Base-by-base conservation (phyloP, 139 green algal genomes). In the Axilococcus clingmanii region DNA sequence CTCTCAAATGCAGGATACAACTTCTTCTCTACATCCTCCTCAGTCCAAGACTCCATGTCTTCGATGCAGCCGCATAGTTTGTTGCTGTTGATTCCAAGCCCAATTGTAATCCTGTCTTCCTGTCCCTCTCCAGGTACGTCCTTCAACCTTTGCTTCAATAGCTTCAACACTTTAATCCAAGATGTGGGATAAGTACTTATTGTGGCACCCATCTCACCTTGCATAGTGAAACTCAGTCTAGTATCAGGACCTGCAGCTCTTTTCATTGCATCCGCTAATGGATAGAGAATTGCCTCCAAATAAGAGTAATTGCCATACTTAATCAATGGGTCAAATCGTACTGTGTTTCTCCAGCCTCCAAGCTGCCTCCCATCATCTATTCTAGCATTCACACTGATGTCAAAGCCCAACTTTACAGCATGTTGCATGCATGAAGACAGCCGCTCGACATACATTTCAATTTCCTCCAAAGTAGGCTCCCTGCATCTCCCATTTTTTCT, bases 271-370 rank as follows among this genome's bases (percentile, higher is more conserved):
- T 69, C 54, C 1, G 59, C 62, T n/a, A 80, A 41, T 3, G 71
- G 68, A 31, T 63, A 46, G 5, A 74, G 42, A 37, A 80, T 35
- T 23, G 64, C 55, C 44, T 76, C 44, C 30, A 53, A 47, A 42
- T 82, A 82, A 6, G 42, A 67, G 17, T 52, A 68, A 5, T 55
- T 49, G 19, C 53, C 56, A 33, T 72, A 66, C 30, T 61, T 66
- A 20, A 61, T 7, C 5, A 42, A 29, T 3, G 71, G 71, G 48
- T 63, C 35, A 41, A 76, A 76, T n/a, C 55, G 24, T 20, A 80
- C 40, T 3, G 51, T 71, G 32, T 80, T 76, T 29, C 71, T 59
- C 71, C 71, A 80, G 19, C 57, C 69, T 15, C 67, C 66, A 30
- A 55, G 42, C n/a, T 29, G 17, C 14, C 16, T 40, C 17, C 46